Evolutionary conservation across 2,329 filamentous ascomycete species (phyloP).

Genomic region (Aureobasidium sp.): DNA sequence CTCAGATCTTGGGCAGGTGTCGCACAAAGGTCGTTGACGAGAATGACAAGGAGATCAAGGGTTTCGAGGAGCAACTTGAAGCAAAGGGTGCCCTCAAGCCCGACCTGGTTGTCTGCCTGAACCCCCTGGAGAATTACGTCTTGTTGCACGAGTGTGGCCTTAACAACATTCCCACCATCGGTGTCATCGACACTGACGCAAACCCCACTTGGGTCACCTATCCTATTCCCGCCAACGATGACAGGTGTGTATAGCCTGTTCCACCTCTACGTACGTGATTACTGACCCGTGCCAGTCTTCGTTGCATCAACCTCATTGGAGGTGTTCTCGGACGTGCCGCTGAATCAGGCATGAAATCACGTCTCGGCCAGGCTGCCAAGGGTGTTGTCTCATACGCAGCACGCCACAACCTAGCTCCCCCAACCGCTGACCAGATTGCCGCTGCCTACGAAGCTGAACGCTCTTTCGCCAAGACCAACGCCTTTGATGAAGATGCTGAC

Average conservation of each 20-base stretch:
- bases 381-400: conserved; percentile 53
- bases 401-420: conserved; percentile 24
- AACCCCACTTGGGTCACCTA: conserved; percentile 94
- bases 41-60: conserved; percentile 53
- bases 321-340: conserved; percentile 80
- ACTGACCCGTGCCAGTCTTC: conserved; percentile 49
- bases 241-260: conserved; percentile 49
- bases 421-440: conserved; percentile 13
- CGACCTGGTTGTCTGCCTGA: conserved; percentile 85
- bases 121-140: conserved; percentile 85
- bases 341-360: conserved; percentile 60
- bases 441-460: conserved; percentile 6
- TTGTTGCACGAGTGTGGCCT: conserved; percentile 84
- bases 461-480: not conserved
- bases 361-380: conserved; percentile 52
- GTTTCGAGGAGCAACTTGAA: conserved; percentile 57
- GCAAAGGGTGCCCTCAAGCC: conserved; percentile 63
- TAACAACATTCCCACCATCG: conserved; percentile 86
- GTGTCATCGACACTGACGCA: conserved; percentile 85
- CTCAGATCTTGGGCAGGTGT: conserved; percentile 70
- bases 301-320: conserved; percentile 70
- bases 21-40: conserved; percentile 68
- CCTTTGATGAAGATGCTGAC: not conserved
- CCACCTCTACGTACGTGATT: not conserved
- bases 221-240: conserved; percentile 92